These are phyloP conservation scores for Silene noctiflora DNA, from an alignment of 179 eudicot species.

Conservation along the genomic window DNA sequence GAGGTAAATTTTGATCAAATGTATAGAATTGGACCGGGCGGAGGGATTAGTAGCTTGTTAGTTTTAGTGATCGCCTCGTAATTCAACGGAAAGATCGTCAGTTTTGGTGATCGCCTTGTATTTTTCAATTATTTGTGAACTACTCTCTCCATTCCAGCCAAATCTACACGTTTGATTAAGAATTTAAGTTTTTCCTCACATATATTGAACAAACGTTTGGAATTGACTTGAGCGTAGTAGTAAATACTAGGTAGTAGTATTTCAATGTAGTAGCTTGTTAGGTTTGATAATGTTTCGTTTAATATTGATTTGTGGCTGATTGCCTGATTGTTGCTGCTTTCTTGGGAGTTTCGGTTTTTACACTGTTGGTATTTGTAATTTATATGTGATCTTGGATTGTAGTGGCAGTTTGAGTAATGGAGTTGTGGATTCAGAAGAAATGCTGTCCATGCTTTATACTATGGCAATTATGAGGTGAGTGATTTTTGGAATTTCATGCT, in stretches of 20 bases:
- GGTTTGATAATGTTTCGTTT: background rate
- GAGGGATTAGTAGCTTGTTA: too few relatives aligned
- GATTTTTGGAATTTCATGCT: background rate
- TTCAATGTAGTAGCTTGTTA: background rate
- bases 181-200: too few relatives aligned
- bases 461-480: conserved; percentile 77
- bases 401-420: conserved; percentile 38
- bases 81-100: too few relatives aligned
- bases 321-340: conserved; percentile 7
- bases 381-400: conserved; percentile 15
- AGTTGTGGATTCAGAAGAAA: conserved; percentile 52
- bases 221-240: too few relatives aligned
- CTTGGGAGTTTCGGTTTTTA: background rate
- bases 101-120: too few relatives aligned
- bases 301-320: background rate
- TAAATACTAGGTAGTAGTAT: background rate
- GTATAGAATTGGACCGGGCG: too few relatives aligned
- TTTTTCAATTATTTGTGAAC: too few relatives aligned
- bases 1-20: too few relatives aligned
- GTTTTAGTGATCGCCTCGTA: too few relatives aligned
- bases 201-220: too few relatives aligned
- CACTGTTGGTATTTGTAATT: background rate
- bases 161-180: too few relatives aligned
- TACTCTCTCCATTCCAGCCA: too few relatives aligned
- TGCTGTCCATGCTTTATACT: conserved; percentile 73